Evolutionary conservation across 306 rosid species (phyloP).

Genomic region (Glycine latifolia): DNA sequence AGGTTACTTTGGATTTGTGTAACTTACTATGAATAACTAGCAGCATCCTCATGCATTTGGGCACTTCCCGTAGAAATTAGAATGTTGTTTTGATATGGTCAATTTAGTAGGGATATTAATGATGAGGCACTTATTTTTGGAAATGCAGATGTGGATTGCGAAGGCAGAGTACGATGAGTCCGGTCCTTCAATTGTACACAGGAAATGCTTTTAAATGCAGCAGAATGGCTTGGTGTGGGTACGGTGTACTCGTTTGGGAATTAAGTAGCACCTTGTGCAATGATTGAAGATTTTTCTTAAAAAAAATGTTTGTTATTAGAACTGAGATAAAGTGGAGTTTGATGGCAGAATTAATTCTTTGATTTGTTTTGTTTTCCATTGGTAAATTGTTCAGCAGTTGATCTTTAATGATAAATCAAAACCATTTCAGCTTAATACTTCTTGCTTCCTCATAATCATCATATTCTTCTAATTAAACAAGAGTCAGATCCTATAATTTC

Average conservation of each 20-base stretch:
- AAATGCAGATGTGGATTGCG: slow-evolving; percentile 90
- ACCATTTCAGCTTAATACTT: slow-evolving; percentile 39
- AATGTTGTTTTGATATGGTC: slow-evolving; percentile 5
- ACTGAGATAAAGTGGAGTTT: slow-evolving; percentile 45
- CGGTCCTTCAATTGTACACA: slow-evolving; percentile 94
- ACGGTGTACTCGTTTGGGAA: slow-evolving; percentile 37
- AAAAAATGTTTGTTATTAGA: slow-evolving; percentile 50
- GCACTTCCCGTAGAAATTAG: background rate
- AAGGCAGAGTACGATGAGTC: slow-evolving; percentile 96
- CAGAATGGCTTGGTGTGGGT: slow-evolving; percentile 42
- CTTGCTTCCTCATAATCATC: slow-evolving; percentile 5
- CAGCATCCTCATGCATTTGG: background rate
- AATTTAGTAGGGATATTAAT: slow-evolving; percentile 10
- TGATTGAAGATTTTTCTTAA: slow-evolving; percentile 37
- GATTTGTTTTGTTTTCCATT: slow-evolving; percentile 52
- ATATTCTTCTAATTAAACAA: background rate
- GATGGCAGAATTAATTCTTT: slow-evolving; percentile 57
- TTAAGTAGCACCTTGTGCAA: slow-evolving; percentile 50
- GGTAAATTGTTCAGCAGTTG: slow-evolving; percentile 51
- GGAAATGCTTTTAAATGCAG: slow-evolving; percentile 80
- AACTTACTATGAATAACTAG: background rate
- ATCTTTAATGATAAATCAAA: slow-evolving; percentile 46
- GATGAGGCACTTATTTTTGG: slow-evolving; percentile 34
- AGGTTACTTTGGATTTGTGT: slow-evolving; percentile 21
- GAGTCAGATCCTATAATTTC: background rate